A percentile compares a stretch with the other conserved stretches of the same genome.
Conservation (phyloP, 2,329 filamentous ascomycete species). For the Eutypa lata region DNA sequence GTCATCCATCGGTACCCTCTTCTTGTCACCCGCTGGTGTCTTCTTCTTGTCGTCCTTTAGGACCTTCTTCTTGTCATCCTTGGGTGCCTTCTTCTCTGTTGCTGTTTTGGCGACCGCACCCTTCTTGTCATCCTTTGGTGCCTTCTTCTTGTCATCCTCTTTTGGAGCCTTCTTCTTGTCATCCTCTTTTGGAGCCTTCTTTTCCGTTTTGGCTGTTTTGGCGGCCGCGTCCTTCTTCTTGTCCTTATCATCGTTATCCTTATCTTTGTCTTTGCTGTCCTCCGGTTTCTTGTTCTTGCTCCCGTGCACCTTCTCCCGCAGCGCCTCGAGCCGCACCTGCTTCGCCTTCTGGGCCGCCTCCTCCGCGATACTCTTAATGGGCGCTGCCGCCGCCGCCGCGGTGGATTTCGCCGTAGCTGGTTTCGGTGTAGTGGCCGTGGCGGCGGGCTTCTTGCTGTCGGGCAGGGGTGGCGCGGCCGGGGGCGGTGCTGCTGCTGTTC, state of each 20-base stretch:
- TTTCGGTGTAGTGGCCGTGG: neutral
- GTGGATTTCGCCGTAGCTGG: slow-evolving; percentile 14
- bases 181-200: too few relatives aligned
- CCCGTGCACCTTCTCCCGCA: slow-evolving; percentile 54
- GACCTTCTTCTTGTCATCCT: too few relatives aligned
- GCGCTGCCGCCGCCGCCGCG: slow-evolving; percentile 25
- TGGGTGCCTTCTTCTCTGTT: too few relatives aligned
- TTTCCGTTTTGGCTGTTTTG: slow-evolving; percentile 1
- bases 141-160: too few relatives aligned
- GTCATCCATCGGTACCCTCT: neutral
- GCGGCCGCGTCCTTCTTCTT: slow-evolving; percentile 2
- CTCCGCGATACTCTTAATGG: slow-evolving; percentile 56
- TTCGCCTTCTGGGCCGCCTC: slow-evolving; percentile 66
- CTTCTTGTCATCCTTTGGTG: too few relatives aligned
- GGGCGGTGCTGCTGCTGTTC: slow-evolving; percentile 10
- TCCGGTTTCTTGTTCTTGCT: slow-evolving; percentile 30
- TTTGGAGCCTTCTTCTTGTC: too few relatives aligned
- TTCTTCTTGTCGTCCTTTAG: too few relatives aligned
- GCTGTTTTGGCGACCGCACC: too few relatives aligned
- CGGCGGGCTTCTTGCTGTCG: slow-evolving; percentile 26
- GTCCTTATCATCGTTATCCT: slow-evolving; percentile 9
- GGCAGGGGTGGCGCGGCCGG: slow-evolving; percentile 27
- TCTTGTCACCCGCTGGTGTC: slow-evolving; percentile 3
- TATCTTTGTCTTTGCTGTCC: slow-evolving; percentile 11
- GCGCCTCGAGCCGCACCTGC: slow-evolving; percentile 50